These are phyloP conservation scores for Termitomyces titanicus DNA, from an alignment of 768 basidiomycete species.

Conservation along the genomic window DNA sequence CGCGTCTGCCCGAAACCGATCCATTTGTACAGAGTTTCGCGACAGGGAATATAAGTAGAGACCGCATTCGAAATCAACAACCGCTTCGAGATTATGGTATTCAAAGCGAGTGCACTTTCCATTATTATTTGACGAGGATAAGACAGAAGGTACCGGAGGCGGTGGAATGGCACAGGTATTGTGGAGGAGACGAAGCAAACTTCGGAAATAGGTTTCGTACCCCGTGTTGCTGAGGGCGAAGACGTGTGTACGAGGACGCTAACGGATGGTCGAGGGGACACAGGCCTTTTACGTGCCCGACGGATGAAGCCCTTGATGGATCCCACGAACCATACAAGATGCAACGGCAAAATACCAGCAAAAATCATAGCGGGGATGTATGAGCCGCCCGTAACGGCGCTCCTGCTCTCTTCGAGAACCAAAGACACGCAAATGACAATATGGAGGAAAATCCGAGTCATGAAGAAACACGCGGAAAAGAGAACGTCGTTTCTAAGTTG, in stretches of 20 bases:
- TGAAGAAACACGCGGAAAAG: slow-evolving; percentile 47
- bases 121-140: slow-evolving; percentile 6
- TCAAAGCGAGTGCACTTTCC: slow-evolving; percentile 3
- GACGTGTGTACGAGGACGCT: neutral
- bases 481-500: slow-evolving; percentile 40
- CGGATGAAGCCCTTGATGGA: slow-evolving; percentile 44
- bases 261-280: neutral
- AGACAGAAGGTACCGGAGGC: neutral
- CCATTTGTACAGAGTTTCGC: slow-evolving; percentile 12
- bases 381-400: slow-evolving; percentile 26
- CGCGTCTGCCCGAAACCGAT: slow-evolving; percentile 10
- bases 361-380: slow-evolving; percentile 36
- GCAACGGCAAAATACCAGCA: slow-evolving; percentile 40
- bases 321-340: slow-evolving; percentile 48
- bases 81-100: neutral
- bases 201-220: neutral
- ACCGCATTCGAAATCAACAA: neutral
- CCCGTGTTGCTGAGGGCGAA: neutral
- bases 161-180: neutral
- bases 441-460: slow-evolving; percentile 46
- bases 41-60: slow-evolving; percentile 3
- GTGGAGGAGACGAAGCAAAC: neutral
- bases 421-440: slow-evolving; percentile 29
- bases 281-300: slow-evolving; percentile 9
- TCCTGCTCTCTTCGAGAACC: slow-evolving; percentile 22